Base-by-base conservation (phyloP, 176 grass and related monocot genomes). In the Triticum dicoccoides region DNA sequence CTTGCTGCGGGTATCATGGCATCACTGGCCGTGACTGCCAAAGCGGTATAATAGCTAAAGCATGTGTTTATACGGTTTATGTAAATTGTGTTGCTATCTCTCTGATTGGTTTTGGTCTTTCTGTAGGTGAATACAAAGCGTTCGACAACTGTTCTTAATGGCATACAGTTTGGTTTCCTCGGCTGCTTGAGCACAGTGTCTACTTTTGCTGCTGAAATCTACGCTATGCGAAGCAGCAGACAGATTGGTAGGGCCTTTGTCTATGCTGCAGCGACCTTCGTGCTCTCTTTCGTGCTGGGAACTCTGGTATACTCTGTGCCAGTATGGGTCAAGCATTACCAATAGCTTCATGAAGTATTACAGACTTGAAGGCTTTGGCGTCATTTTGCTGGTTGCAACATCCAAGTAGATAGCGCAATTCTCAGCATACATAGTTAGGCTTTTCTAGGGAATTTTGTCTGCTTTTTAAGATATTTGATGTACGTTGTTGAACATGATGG, bases 181-280 rank as follows among this genome's bases (percentile, higher is more conserved):
- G 93, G 97, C 35, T 98, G 97, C 72, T 65, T 98, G 87, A 98
- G 97, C 83, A 98, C 94, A 18, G 97, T 98, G 23, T 98, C 97
- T 54, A 98, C 97, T 84, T 96, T 98, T 79, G 90, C 87, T 77
- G 91, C 97, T 69, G 97, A 98, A 93, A 78, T 98, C 41, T 96
- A 94, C 68, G 91, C 80, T 32, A 94, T 98, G 94, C 89, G 94
- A 84, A 91, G 93, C 83, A 96, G 93, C 35, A 85, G 94, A 20
- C 87, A 94, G 45, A 92, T 91, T 4, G 73, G 74, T 9, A 98
- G 87, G 69, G 94, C 94, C 56, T 92, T 91, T 30, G 71, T 88
- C 47, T 98, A 96, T 90, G 87, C 90, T 3, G n/a, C 84, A 30
- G 65, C 73, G 8, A 98, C 97, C 23, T 89, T 96, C 30, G 2